Conservation (phyloP, 1,139 yeast genomes). For the Geotrichum cucujoidarum region DNA sequence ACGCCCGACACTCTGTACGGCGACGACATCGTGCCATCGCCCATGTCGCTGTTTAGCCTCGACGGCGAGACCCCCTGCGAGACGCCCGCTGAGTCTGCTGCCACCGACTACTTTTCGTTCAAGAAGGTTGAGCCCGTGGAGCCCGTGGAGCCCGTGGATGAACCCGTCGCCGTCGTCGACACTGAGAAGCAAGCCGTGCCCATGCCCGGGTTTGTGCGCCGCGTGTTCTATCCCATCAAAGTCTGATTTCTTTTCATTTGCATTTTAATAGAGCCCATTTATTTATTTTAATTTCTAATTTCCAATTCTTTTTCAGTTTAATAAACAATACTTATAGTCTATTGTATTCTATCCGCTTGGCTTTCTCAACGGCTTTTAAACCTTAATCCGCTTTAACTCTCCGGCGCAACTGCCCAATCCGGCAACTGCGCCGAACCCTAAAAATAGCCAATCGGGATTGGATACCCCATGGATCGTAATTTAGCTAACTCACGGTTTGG, state of each 20-base stretch:
- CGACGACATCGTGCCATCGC: not conserved
- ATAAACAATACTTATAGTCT: no score
- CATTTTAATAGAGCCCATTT: not conserved
- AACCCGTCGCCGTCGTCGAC: not conserved
- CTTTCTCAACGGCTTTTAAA: no score
- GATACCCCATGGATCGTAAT: no score
- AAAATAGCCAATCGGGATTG: no score
- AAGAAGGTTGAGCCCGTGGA: not conserved
- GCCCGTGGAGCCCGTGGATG: not conserved
- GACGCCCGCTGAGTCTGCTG: not conserved
- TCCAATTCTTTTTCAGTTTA: no score
- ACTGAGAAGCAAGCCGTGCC: not conserved
- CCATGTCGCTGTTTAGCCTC: not conserved
- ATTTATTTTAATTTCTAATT: not conserved
- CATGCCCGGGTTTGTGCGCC: conserved; percentile 1
- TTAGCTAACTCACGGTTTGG: no score
- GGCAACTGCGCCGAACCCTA: no score
- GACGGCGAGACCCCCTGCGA: conserved; percentile 10
- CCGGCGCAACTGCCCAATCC: no score
- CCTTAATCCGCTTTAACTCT: no score
- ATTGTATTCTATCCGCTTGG: no score
- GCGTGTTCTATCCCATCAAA: conserved; percentile 5
- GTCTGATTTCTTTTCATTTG: not conserved
- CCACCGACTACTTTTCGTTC: conserved; percentile 1
- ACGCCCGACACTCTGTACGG: conserved; percentile 4